phyloP scores from a whole-genome alignment of 306 rosid genomes.

The Sindora glabra region DNA sequence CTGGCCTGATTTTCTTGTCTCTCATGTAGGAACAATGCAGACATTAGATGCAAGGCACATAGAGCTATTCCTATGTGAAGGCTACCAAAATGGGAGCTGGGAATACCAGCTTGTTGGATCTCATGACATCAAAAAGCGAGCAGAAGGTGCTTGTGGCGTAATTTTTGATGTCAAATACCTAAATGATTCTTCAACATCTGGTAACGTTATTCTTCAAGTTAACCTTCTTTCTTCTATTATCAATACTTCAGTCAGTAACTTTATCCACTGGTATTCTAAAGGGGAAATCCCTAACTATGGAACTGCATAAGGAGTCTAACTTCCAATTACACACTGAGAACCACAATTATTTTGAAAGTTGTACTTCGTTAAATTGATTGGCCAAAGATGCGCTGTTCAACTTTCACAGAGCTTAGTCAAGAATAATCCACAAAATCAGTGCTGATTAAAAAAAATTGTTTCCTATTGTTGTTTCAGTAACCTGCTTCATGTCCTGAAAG shows the following conservation, averaged over 20 bases:
- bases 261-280: neutral
- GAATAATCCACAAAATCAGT: neutral
- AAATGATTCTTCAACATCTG: constrained; percentile 49
- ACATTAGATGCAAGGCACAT: constrained; percentile 90
- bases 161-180: constrained; percentile 71
- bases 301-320: neutral
- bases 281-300: neutral
- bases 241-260: neutral
- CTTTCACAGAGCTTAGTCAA: neutral
- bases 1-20: constrained; percentile 4
- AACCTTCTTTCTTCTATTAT: neutral
- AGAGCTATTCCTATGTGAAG: constrained; percentile 72
- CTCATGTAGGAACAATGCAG: constrained; percentile 88
- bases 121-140: constrained; percentile 68
- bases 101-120: constrained; percentile 76
- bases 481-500: neutral
- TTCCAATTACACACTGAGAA: neutral
- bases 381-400: neutral
- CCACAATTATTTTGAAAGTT: neutral
- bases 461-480: constrained; percentile 4
- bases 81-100: constrained; percentile 72
- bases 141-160: constrained; percentile 82
- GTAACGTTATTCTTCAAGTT: constrained; percentile 28
- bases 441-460: neutral
- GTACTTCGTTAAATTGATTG: neutral